Conservation (phyloP, 1,139 yeast species). For the Arxiozyma heterogenica region DNA sequence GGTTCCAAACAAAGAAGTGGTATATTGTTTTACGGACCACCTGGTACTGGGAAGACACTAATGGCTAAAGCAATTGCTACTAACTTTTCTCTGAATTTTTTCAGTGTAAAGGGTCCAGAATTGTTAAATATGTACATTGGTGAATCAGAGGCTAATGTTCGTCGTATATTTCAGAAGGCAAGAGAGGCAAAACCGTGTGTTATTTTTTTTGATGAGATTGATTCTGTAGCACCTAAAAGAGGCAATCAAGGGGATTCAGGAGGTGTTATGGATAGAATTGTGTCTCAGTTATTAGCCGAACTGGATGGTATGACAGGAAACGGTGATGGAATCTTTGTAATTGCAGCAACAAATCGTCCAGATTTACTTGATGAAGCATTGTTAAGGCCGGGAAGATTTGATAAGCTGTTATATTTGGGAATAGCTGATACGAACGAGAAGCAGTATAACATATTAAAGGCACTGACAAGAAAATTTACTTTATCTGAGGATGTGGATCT, state of each 20-base stretch:
- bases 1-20: conserved; percentile 94
- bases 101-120: conserved; percentile 95
- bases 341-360: conserved; percentile 95
- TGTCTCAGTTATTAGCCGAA: conserved; percentile 87
- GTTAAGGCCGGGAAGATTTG: conserved; percentile 91
- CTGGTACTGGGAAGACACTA: conserved; percentile 94
- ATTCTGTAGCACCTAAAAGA: conserved; percentile 95
- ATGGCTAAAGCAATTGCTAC: conserved; percentile 96
- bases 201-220: conserved; percentile 92
- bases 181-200: conserved; percentile 97
- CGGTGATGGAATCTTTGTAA: conserved; percentile 92
- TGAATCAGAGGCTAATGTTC: conserved; percentile 94
- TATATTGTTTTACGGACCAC: conserved; percentile 91
- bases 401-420: conserved; percentile 87
- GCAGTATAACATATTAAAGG: conserved; percentile 77
- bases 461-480: conserved; percentile 76
- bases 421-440: conserved; percentile 85
- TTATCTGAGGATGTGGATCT: conserved; percentile 56
- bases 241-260: conserved; percentile 98
- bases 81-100: conserved; percentile 83
- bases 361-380: conserved; percentile 90
- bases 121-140: conserved; percentile 94
- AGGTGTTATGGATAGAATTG: conserved; percentile 97
- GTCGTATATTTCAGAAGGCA: conserved; percentile 87
- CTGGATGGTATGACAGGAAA: conserved; percentile 86